Evolutionary conservation across 192 early-diverging fungal genomes (phyloP), one percentile per base, ranked within the genome.

Genomic region (Coemansia sp.): DNA sequence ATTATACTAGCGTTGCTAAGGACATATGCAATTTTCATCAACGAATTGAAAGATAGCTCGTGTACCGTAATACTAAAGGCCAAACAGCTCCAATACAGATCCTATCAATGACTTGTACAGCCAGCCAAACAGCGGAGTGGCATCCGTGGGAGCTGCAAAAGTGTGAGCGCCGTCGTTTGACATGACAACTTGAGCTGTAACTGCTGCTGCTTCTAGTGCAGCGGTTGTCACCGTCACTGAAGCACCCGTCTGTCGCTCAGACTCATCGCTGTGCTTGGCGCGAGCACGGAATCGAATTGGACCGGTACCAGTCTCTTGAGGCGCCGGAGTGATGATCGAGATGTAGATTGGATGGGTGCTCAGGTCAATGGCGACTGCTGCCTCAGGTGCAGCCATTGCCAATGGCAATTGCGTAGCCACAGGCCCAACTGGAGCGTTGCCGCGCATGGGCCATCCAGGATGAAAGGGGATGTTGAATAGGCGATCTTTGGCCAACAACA

Each of bases 21-120:
- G 9, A 10, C 19, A 19, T 49, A 21, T 21, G n/a, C n/a, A 46
- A 17, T 17, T 46, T 14, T 17, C 8, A 37, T 46, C 43, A 46
- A 17, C 43, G 4, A 16, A 46, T 17, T 21, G 3, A 19, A 50
- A 50, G 19, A 19, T 26, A 7, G 5, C 1, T 21, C 47, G n/a
- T 5, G 47, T 21, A 9, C 7, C n/a, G 9, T 49, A 30, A 30
- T 26, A 33, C 35, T 59, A 38, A 59, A 59, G 32, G n/a, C 57
- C 57, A n/a, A 59, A n/a, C 19, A 59, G 35, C 35, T 59, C 57
- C 17, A 59, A 17, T 33, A 59, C 57, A n/a, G 57, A 37, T 35
- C 57, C 57, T 21, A 59, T 37, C 32, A 59, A 33, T 3, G 57
- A 59, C n/a, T 59, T 59, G 57, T 59, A 59, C 32, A 59, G 57